Conservation (phyloP, 2,329 filamentous ascomycete genomes). For the Cyphellophora attinorum region DNA sequence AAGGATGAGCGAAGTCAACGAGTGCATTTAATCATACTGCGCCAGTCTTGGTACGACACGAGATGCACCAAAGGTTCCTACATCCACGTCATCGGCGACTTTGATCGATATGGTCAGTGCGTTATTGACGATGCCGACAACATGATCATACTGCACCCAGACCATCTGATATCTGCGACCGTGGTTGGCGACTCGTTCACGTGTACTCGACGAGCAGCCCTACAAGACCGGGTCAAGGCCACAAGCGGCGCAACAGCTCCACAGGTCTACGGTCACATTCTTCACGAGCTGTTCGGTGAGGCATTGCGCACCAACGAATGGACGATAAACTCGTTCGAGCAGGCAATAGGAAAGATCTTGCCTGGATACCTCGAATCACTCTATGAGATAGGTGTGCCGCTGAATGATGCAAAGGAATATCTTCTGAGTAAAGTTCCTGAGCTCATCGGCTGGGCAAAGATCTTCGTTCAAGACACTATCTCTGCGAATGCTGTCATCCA, state of each 20-base stretch:
- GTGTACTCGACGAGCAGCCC: conserved; percentile 79
- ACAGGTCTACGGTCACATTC: conserved; percentile 82
- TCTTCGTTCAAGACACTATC: conserved; percentile 66
- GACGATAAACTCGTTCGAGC: conserved; percentile 58
- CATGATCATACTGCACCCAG: conserved; percentile 85
- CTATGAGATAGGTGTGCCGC: conserved; percentile 72
- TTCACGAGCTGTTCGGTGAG: conserved; percentile 93
- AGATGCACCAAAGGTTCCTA: conserved; percentile 64
- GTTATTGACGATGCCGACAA: conserved; percentile 73
- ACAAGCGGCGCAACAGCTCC: conserved; percentile 70
- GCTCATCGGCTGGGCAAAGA: conserved; percentile 69
- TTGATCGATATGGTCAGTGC: conserved; percentile 61
- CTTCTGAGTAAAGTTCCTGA: conserved; percentile 74
- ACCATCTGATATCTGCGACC: conserved; percentile 89
- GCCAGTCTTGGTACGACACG: conserved; percentile 80
- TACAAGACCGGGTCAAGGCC: conserved; percentile 91
- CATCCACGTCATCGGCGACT: conserved; percentile 77
- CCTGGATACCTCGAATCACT: conserved; percentile 76
- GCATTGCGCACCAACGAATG: conserved; percentile 76
- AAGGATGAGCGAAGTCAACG: conserved; percentile 63
- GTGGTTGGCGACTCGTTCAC: conserved; percentile 94
- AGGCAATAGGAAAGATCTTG: conserved; percentile 60
- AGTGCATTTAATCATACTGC: conserved; percentile 61
- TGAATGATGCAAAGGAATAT: conserved; percentile 65
- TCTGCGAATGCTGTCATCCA: conserved; percentile 64